Percentiles rank a stretch among this genome's conserved stretches.
These are phyloP conservation scores for Penicillium sclerotiorum DNA, from an alignment of 2,329 filamentous ascomycete species.

Conservation along the genomic window DNA sequence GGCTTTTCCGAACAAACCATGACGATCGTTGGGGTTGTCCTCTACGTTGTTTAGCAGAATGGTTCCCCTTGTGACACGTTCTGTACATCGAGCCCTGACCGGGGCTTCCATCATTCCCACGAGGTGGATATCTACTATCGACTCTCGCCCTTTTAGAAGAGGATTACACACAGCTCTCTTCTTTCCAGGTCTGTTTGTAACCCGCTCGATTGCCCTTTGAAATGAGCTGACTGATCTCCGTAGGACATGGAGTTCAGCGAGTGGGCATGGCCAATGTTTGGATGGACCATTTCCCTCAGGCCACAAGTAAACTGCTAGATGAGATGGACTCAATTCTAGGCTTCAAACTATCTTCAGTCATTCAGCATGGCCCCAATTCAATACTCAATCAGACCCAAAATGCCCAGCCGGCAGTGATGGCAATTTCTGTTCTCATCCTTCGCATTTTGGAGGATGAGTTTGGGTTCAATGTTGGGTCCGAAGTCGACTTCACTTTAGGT, in stretches of 20 bases:
- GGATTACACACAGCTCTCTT: constrained; percentile 49
- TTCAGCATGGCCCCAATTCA: constrained; percentile 76
- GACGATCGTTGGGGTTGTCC: constrained; percentile 21
- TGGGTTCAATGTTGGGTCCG: constrained; percentile 68
- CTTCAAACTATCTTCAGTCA: constrained; percentile 74
- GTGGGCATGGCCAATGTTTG: constrained; percentile 86
- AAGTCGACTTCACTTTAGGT: constrained; percentile 80
- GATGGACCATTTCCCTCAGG: constrained; percentile 81
- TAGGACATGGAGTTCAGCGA: constrained; percentile 85
- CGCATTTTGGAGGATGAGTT: constrained; percentile 85
- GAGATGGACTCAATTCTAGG: constrained; percentile 80
- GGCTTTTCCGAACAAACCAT: constrained; percentile 14
- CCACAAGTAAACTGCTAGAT: constrained; percentile 74
- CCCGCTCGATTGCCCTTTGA: background rate
- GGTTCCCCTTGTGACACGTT: constrained; percentile 15
- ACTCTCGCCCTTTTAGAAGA: constrained; percentile 8
- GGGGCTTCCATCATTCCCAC: background rate
- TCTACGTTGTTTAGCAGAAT: constrained; percentile 22
- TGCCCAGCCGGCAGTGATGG: constrained; percentile 95
- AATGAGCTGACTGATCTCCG: background rate
- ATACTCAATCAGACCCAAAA: constrained; percentile 79
- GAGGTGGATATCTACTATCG: background rate
- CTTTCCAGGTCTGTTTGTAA: constrained; percentile 44
- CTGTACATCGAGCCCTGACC: constrained; percentile 2
- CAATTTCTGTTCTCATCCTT: constrained; percentile 85